phyloP scores from a whole-genome alignment of 1,139 yeast genomes.

The Zygoascus sp. region DNA sequence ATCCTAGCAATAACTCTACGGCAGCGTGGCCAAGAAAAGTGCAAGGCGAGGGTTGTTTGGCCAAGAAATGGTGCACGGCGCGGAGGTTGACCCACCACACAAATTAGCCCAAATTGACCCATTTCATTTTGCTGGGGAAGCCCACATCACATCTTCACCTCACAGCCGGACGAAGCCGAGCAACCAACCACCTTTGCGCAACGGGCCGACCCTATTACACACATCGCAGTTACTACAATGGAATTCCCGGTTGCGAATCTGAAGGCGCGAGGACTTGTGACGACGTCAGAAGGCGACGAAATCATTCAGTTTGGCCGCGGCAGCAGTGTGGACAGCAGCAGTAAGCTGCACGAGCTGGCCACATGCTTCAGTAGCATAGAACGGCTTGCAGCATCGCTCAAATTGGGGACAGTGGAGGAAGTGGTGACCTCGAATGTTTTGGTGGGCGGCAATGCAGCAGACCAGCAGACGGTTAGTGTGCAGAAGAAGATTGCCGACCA shows the following conservation, averaged over 20 bases:
- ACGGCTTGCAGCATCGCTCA: slow-evolving; percentile 28
- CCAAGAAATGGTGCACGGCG: too few relatives aligned
- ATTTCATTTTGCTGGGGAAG: too few relatives aligned
- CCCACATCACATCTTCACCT: too few relatives aligned
- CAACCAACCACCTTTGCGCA: too few relatives aligned
- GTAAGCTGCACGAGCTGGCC: slow-evolving; percentile 13
- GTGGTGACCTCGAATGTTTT: slow-evolving; percentile 21
- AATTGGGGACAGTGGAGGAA: slow-evolving; percentile 29
- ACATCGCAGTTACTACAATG: background rate
- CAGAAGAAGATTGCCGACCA: slow-evolving; percentile 18
- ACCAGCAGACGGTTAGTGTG: slow-evolving; percentile 11
- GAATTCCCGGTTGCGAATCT: slow-evolving; percentile 5
- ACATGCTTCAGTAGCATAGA: slow-evolving; percentile 26
- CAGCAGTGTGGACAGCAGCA: slow-evolving; percentile 1
- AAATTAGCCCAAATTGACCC: too few relatives aligned
- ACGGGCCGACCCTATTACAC: too few relatives aligned
- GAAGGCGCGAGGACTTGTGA: slow-evolving; percentile 8
- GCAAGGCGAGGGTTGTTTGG: too few relatives aligned
- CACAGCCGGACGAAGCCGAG: too few relatives aligned
- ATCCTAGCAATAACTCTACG: too few relatives aligned
- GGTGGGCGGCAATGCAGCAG: slow-evolving; percentile 11
- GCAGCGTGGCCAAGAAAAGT: too few relatives aligned
- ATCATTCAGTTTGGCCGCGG: slow-evolving; percentile 7
- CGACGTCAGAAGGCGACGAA: slow-evolving; percentile 9
- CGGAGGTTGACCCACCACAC: too few relatives aligned